Evolutionary conservation across 805 yeast species (phyloP), one percentile per base, ranked within the genome.

Genomic region (Lipomyces chichibuensis): DNA sequence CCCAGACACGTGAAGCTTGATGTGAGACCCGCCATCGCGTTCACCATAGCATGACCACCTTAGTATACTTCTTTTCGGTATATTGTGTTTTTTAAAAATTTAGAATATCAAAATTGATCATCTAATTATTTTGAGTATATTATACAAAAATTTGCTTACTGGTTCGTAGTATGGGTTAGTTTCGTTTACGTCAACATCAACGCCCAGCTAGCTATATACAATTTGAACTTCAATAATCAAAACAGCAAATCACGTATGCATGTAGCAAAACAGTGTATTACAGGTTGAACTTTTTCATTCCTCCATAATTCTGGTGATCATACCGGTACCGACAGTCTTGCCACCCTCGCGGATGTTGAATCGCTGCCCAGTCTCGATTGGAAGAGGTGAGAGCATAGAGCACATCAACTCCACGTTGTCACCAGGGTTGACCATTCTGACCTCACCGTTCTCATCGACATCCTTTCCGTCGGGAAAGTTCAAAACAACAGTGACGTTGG

Each of bases 331-430:
- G 74, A 95, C 98, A 73, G 99, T 95, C 84, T 90, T 91, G 80
- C 98, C 98, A 84, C 98, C 98, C 85, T 95, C 99, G 88, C 99
- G 95, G 80, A 95, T 86, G 88, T 95, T 95, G 90, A 95, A 95
- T 84, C 98, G 91, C 85, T 93, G 97, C 80, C 96, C 96, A 76
- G 89, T 88, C 85, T 95, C 99, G 72, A 95, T 77, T 70, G 98
- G 96, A 74, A 96, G 91, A 80, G 97, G 95, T 83, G 87, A 91
- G 72, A 90, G 88, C 78, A 94, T 85, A 79, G 89, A 90, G 79
- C 94, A 91, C 77, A 87, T 88, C 97, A 95, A 91, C 85, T 95
- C 99, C 72, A 92, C 87, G 82, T 95, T 95, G 86, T 95, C 99
- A 84, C 99, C 99, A 72, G 99, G 99, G 85, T 91, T 85, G 75